These are phyloP conservation scores for Cyberlindnera galapagoensis DNA, from an alignment of 805 yeast species.

Conservation along the genomic window DNA sequence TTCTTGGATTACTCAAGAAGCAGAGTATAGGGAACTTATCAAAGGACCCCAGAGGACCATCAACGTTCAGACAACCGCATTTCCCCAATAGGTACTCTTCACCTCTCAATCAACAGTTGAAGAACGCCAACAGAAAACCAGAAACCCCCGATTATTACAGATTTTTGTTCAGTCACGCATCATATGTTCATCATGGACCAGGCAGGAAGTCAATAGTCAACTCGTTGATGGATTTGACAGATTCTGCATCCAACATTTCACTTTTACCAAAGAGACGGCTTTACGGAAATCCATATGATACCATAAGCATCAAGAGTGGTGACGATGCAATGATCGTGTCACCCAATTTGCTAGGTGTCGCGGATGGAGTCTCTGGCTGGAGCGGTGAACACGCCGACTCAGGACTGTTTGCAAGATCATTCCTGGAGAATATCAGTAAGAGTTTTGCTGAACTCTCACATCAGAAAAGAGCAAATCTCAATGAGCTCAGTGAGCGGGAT, in stretches of 20 bases:
- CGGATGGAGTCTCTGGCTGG: conserved; percentile 57
- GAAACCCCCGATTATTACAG: conserved; percentile 31
- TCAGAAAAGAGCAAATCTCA: conserved; percentile 24
- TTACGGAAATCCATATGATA: conserved; percentile 46
- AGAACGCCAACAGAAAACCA: no score
- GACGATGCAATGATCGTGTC: conserved; percentile 54
- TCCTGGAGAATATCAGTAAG: conserved; percentile 44
- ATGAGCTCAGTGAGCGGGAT: conserved; percentile 36
- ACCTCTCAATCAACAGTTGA: no score
- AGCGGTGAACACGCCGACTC: conserved; percentile 39
- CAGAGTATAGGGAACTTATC: no score
- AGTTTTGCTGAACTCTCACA: conserved; percentile 22
- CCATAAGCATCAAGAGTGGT: conserved; percentile 46
- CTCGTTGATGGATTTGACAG: conserved; percentile 45
- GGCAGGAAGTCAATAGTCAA: conserved; percentile 34
- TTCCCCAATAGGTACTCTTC: no score
- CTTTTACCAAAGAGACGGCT: conserved; percentile 45
- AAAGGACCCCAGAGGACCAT: no score
- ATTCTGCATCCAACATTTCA: conserved; percentile 36
- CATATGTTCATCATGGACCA: conserved; percentile 42
- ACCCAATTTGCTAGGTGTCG: conserved; percentile 45
- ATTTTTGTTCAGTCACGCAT: conserved; percentile 38
- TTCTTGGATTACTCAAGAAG: no score
- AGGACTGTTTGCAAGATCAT: conserved; percentile 47
- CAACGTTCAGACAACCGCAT: no score